Evolutionary conservation across 768 basidiomycete species (phyloP), one percentile per base, ranked within the genome.

Genomic region (Tubosaeta sp.): DNA sequence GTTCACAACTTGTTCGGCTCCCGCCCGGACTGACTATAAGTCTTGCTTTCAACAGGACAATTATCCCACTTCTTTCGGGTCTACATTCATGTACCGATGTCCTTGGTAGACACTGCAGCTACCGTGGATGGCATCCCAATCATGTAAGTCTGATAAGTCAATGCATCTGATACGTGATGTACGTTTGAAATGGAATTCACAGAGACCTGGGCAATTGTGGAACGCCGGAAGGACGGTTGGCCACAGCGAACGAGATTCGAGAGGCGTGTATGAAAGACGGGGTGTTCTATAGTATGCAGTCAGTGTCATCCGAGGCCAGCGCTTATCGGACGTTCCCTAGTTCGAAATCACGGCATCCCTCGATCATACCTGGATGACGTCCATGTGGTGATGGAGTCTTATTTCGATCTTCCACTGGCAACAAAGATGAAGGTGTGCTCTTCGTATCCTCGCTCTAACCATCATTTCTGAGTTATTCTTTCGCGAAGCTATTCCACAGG

Each of bases 251-350:
- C 19, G 68, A 80, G 56, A 77, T 94, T 38, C 75, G 85, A 49
- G 76, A 87, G 57, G 91, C 91, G 0, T 91, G 88, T 58, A 82
- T 89, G 50, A 77, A 81, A 48, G 88, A 89, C 7, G 91, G 91
- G 1, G 93, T 95, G 65, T 88, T 94, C 66, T 94, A 93, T 60
- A 80, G 86, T 87, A 56, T 17, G 72, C 8, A 16, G 29, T 29
- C 5, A 4, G 46, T 39, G 10, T 52, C 48, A n/a, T 39, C 34
- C 17, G 29, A 17, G 25, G 26, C 19, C 41, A 26, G 17, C 38
- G 8, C 34, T 35, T 31, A 31, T 48, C 25, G 6, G 10, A 19
- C 16, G 16, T 32, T 41, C 12, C n/a, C 64, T 22, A 92, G 87
- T 90, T 16, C 78, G 72, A 62, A 90, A 91, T 56, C 92, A 95